A percentile compares a stretch with the other conserved stretches of the same genome.
These are phyloP conservation scores for Mycocentrospora acerina DNA, from an alignment of 2,329 filamentous ascomycete genomes.

Conservation along the genomic window DNA sequence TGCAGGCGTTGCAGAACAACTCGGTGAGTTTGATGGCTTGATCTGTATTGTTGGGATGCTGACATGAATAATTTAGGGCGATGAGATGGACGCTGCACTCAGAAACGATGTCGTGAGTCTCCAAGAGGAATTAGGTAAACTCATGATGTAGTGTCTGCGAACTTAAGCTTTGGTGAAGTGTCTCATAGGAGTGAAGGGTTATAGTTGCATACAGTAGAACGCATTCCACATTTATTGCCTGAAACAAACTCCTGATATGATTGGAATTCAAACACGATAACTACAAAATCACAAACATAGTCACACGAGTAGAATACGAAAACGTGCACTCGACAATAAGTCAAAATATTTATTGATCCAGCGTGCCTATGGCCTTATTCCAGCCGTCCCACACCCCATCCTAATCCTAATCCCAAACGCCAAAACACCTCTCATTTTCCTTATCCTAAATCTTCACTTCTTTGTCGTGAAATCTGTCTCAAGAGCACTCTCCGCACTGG, in stretches of 20 bases:
- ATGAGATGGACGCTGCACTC: slow-evolving; percentile 24
- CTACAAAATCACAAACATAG: no score
- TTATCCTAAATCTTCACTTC: no score
- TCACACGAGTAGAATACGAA: no score
- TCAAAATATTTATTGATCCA: neutral
- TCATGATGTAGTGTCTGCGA: slow-evolving; percentile 17
- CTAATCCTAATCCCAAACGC: neutral
- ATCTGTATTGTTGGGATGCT: slow-evolving; percentile 5
- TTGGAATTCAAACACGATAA: no score
- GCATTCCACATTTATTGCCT: no score
- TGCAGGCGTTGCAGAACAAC: slow-evolving; percentile 37
- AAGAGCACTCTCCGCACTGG: slow-evolving; percentile 61
- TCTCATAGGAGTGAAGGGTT: no score
- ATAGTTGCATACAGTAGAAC: no score
- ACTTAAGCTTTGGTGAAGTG: no score
- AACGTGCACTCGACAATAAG: neutral
- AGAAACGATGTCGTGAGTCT: slow-evolving; percentile 23
- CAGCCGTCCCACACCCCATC: neutral
- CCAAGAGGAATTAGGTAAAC: slow-evolving; percentile 23
- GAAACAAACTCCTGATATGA: no score
- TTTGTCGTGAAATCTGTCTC: slow-evolving; percentile 89
- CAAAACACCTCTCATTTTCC: no score
- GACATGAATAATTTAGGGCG: slow-evolving; percentile 18
- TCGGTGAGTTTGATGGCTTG: slow-evolving; percentile 24
- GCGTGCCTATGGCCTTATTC: no score